Evolutionary conservation across 441 rosid species (phyloP), one percentile per base, ranked within the genome.

Genomic region (Erysimum cheiri): DNA sequence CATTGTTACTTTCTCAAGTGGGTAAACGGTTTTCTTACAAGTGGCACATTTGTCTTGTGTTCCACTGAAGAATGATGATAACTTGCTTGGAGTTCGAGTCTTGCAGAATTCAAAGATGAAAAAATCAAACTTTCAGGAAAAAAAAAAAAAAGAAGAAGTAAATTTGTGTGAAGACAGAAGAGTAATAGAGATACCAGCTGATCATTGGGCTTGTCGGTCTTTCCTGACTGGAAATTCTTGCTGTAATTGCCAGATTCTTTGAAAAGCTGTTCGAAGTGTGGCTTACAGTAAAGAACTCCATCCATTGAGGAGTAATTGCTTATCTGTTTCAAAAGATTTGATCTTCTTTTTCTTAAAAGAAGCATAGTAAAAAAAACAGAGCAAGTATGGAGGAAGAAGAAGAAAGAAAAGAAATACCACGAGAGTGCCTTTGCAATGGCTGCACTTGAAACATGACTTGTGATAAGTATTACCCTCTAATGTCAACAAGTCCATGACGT

Each of bases 241-340:
- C 91, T 92, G 81, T 84, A 94, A 80, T 92, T 87, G 47, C 98
- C 99, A 76, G 97, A 87, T 78, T 94, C 99, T 83, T 92, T 95
- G 77, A 88, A 95, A 43, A 95, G 96, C 57, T 92, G 98, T 82
- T 92, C 99, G 54, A 90, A 95, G 72, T 95, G 99, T 67, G 93
- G 37, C 85, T 84, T 95, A 86, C 99, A 95, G 64, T 86, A 95
- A 36, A 95, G 80, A 59, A 95, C 88, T 63, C 98, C 99, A 80
- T 95, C 99, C 98, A 95, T 95, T 53, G 97, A 95, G 41, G 97
- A 92, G 83, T 95, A 95, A 82, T 87, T 90, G 80, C 97, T 90
- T 82, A 95, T 95, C 99, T 93, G 70, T 60, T 1, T 31, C 19
- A n/a, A 58, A 64, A 43, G 2, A 6, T 41, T 41, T 2, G 29